Percentiles rank a stretch among this genome's conserved stretches.
phyloP scores from a whole-genome alignment of 345 rosid species.

The Euphorbia pulcherrima region DNA sequence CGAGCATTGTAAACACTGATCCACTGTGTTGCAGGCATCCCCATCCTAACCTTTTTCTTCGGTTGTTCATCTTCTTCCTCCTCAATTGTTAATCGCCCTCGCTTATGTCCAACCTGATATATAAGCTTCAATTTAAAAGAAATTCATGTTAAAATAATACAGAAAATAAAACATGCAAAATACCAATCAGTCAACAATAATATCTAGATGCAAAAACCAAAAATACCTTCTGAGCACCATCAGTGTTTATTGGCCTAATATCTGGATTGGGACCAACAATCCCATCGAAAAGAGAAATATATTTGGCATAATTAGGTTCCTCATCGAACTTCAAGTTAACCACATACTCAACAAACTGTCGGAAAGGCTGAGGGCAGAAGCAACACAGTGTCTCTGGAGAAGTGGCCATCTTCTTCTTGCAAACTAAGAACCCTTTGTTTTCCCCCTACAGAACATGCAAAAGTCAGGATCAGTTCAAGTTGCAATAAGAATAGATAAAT shows the following conservation, averaged over 20 bases:
- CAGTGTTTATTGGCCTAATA: slow-evolving; percentile 92
- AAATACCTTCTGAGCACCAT: slow-evolving; percentile 92
- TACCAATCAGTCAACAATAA: slow-evolving; percentile 9
- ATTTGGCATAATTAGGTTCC: slow-evolving; percentile 94
- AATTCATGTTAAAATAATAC: slow-evolving; percentile 15
- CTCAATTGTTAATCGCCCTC: slow-evolving; percentile 80
- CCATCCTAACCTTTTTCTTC: slow-evolving; percentile 90
- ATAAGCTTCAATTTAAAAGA: slow-evolving; percentile 61
- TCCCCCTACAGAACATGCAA: slow-evolving; percentile 59
- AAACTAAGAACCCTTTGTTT: slow-evolving; percentile 89
- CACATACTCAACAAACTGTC: slow-evolving; percentile 82
- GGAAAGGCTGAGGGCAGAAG: slow-evolving; percentile 85
- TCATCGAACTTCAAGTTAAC: slow-evolving; percentile 94
- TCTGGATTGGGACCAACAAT: slow-evolving; percentile 89
- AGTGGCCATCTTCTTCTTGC: slow-evolving; percentile 98
- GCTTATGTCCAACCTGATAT: slow-evolving; percentile 91
- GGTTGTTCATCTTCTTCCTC: slow-evolving; percentile 93
- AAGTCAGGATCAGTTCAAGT: slow-evolving; percentile 4
- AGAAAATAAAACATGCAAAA: neutral
- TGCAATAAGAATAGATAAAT: neutral
- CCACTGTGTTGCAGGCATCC: slow-evolving; percentile 99
- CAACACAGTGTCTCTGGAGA: slow-evolving; percentile 87
- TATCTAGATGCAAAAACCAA: slow-evolving; percentile 4
- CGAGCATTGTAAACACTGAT: slow-evolving; percentile 93
- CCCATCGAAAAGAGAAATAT: slow-evolving; percentile 85